phyloP scores from a whole-genome alignment of 768 basidiomycete genomes.

The Pleurotus pulmonarius region DNA sequence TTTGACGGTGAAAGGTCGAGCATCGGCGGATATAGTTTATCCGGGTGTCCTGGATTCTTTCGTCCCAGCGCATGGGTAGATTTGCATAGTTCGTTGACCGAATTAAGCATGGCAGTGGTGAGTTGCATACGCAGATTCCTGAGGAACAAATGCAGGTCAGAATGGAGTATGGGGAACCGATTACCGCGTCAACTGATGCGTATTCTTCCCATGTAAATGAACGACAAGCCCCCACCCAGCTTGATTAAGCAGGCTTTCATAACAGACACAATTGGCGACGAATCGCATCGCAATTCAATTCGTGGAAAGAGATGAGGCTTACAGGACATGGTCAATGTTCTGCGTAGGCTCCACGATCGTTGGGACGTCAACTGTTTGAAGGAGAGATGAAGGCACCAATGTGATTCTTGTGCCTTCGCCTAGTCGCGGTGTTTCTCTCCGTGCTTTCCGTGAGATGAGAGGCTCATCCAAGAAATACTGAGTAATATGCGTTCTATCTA shows the following conservation, averaged over 20 bases:
- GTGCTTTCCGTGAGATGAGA: slow-evolving; percentile 34
- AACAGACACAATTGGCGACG: no score
- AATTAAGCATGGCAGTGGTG: slow-evolving; percentile 11
- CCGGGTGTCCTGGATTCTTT: neutral
- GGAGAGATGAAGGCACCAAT: slow-evolving; percentile 2
- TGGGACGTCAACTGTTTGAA: slow-evolving; percentile 1
- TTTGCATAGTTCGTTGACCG: neutral
- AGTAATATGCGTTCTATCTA: neutral
- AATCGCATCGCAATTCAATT: no score
- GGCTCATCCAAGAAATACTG: neutral
- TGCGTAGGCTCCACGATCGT: slow-evolving; percentile 25
- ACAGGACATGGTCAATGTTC: slow-evolving; percentile 38
- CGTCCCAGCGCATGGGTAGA: neutral
- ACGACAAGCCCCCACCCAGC: no score
- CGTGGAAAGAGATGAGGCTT: slow-evolving; percentile 11
- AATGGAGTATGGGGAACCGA: neutral
- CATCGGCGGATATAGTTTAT: neutral
- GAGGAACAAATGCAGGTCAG: slow-evolving; percentile 4
- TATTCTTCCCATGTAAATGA: no score
- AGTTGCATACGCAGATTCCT: slow-evolving; percentile 13
- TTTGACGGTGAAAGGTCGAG: neutral
- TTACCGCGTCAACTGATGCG: neutral
- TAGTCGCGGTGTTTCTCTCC: slow-evolving; percentile 41
- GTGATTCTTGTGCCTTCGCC: slow-evolving; percentile 19
- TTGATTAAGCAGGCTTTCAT: no score